Evolutionary conservation across 331 rosid species (phyloP), one percentile per base, ranked within the genome.

Genomic region (Dryas integrifolia): DNA sequence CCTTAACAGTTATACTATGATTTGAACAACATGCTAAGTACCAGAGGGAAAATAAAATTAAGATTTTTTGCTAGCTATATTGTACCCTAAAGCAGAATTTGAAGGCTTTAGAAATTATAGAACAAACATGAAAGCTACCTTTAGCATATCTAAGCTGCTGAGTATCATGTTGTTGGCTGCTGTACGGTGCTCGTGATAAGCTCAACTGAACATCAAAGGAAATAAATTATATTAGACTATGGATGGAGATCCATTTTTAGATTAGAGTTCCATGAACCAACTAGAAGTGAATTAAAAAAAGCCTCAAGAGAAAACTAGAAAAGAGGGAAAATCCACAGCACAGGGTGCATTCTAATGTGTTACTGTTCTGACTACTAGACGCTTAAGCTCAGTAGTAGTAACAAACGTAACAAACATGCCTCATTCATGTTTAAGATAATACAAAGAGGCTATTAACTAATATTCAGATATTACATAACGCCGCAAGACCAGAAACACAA

Each of bases 151-250:
- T 75, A 68, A 65, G 81, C 72, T 76, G 81, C 72, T 79, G 85
- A 77, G 76, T 75, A 73, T 69, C 82, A 60, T 67, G 79, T 70
- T 74, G 83, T 68, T 77, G 88, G 81, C 78, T 80, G 58, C 71
- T 70, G 70, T 81, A 79, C 72, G 77, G 82, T 67, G 88, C 82
- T 64, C 26, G 88, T 46, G 96, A 79, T 57, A 85, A 76, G 74
- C 82, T 84, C 76, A 86, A 70, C 98, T 95, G 91, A 72, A 79
- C 66, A 85, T 65, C 72, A 75, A 74, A 84, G 59, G 3, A 68
- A 84, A 75, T 21, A 62, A 60, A 49, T 43, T 13, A 76, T 41
- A 35, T 49, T 9, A 60, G 71, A 26, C 9, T 12, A 73, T 72
- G 0, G 43, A 70, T 45, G 38, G 51, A 41, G 43, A 15, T 61